A percentile compares a stretch with the other conserved stretches of the same genome.
phyloP scores from a whole-genome alignment of 2,329 filamentous ascomycete species.

The Raffaelea ambrosiae region DNA sequence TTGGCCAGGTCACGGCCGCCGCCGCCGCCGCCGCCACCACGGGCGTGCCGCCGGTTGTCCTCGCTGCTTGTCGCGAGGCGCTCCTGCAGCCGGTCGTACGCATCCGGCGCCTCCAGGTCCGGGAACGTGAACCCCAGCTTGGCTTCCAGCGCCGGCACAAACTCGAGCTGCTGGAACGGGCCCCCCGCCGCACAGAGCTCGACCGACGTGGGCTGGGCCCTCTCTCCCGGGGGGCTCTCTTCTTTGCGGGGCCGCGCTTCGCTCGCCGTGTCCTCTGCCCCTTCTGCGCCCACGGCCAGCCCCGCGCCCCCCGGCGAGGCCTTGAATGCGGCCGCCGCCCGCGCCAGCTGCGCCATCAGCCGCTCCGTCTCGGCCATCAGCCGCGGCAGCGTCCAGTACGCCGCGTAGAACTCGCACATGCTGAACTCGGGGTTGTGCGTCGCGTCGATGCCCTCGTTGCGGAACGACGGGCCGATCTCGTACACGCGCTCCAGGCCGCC shows the following conservation, averaged over 20 bases:
- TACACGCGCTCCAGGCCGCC: conserved; percentile 85
- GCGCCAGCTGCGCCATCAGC: conserved; percentile 47
- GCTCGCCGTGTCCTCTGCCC: neutral
- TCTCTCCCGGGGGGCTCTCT: neutral
- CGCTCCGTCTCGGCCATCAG: conserved; percentile 69
- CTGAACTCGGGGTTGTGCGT: conserved; percentile 98
- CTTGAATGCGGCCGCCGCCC: conserved; percentile 29
- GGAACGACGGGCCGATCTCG: conserved; percentile 85
- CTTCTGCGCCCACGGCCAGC: neutral
- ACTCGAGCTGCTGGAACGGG: conserved; percentile 64
- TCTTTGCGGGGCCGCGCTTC: neutral
- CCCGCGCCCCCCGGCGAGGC: conserved; percentile 14
- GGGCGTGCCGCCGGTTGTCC: no score
- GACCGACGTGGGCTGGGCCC: no score
- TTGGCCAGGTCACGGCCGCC: conserved; percentile 52
- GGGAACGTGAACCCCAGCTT: conserved; percentile 59
- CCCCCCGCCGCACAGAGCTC: conserved; percentile 5
- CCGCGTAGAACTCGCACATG: conserved; percentile 93
- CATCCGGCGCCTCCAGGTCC: conserved; percentile 45
- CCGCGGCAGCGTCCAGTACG: conserved; percentile 68
- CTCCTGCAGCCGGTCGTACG: conserved; percentile 47
- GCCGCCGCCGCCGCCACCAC: conserved; percentile 51
- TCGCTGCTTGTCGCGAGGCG: conserved; percentile 18
- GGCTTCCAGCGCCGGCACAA: conserved; percentile 69
- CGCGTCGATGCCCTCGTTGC: conserved; percentile 84